Evolutionary conservation across 2,329 filamentous ascomycete genomes (phyloP).

Genomic region (Claviceps arundinis): DNA sequence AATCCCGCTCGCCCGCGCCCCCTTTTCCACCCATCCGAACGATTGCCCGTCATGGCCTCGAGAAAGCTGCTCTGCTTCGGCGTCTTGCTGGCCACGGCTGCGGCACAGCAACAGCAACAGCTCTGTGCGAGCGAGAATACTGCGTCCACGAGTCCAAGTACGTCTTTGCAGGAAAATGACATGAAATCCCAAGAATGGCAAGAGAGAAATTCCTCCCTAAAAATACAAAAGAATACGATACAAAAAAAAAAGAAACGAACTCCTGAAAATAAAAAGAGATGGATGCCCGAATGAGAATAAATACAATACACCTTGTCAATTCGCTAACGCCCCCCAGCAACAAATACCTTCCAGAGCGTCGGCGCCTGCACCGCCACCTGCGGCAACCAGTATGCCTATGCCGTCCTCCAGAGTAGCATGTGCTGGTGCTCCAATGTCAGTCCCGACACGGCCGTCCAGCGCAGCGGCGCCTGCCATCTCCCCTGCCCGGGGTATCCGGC

Average conservation of each 20-base stretch:
- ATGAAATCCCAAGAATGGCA: too few species aligned
- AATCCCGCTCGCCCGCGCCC: neutral
- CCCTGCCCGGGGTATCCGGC: conserved; percentile 4
- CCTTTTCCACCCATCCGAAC: neutral
- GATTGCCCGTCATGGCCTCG: neutral
- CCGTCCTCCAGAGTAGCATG: conserved; percentile 1
- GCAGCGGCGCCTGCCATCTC: neutral
- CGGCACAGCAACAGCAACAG: conserved; percentile 1
- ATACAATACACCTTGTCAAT: neutral
- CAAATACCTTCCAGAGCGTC: conserved; percentile 2
- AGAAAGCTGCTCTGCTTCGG: neutral
- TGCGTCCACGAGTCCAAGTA: neutral
- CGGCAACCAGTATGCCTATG: conserved; percentile 1
- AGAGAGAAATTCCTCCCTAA: neutral
- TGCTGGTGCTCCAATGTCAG: conserved; percentile 5
- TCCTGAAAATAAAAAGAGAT: neutral
- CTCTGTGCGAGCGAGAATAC: conserved; percentile 2
- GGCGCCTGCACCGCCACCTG: conserved; percentile 2
- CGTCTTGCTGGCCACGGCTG: neutral
- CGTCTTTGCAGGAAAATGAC: too few species aligned
- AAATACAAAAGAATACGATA: neutral
- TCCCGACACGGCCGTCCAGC: neutral
- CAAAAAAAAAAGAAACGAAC: neutral
- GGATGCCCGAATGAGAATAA: neutral
- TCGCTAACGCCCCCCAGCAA: neutral